Conservation (phyloP, 441 rosid genomes). For the Kokia cookei region DNA sequence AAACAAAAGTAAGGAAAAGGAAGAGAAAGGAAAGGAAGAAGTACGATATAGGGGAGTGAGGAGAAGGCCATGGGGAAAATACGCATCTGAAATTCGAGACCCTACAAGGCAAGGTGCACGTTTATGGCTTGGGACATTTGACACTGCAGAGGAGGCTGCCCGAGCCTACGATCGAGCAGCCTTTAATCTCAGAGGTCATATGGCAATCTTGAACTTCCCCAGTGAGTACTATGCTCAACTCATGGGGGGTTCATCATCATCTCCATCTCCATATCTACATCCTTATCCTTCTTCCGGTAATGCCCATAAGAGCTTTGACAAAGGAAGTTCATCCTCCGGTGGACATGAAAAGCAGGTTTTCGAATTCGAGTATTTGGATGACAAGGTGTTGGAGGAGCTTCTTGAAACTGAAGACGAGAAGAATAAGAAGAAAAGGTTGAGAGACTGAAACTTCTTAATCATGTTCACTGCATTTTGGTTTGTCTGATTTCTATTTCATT, state of each 20-base stretch:
- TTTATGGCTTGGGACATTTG: conserved; percentile 58
- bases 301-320: background rate
- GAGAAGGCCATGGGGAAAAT: conserved; percentile 70
- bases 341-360: conserved; percentile 37
- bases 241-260: conserved; percentile 1
- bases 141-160: conserved; percentile 58
- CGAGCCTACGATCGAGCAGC: conserved; percentile 65
- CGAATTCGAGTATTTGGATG: conserved; percentile 59
- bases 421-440: conserved; percentile 25
- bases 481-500: background rate
- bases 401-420: conserved; percentile 47
- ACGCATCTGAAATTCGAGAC: conserved; percentile 58
- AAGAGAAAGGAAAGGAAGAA: conserved; percentile 26
- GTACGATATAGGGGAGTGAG: conserved; percentile 52
- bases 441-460: background rate
- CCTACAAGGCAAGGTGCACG: conserved; percentile 50
- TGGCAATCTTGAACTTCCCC: conserved; percentile 57
- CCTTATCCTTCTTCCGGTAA: background rate
- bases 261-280: background rate
- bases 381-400: conserved; percentile 54
- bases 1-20: conserved; percentile 17
- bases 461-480: background rate
- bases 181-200: conserved; percentile 40
- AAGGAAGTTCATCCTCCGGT: conserved; percentile 12
- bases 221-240: conserved; percentile 34